These are phyloP conservation scores for Yarrowia galli DNA, from an alignment of 1,139 yeast species.

Conservation along the genomic window DNA sequence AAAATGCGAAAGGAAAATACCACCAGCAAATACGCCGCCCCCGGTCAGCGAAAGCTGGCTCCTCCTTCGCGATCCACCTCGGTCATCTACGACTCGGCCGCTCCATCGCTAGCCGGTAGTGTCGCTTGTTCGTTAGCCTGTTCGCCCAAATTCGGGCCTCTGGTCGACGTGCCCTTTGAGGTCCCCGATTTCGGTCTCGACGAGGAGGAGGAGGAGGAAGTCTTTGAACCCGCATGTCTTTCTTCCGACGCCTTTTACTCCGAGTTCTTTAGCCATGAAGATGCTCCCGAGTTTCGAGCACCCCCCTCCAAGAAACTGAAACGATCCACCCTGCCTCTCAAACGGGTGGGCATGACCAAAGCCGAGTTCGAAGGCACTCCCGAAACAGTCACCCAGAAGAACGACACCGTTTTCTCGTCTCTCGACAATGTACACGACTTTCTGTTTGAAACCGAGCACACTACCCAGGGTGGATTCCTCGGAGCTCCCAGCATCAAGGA, in stretches of 20 bases:
- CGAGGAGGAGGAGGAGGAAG: constrained; percentile 19
- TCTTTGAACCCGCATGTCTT: constrained; percentile 15
- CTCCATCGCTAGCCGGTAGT: constrained; percentile 20
- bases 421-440: constrained; percentile 24
- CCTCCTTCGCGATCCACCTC: constrained; percentile 28
- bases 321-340: constrained; percentile 16
- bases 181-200: constrained; percentile 17
- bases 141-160: constrained; percentile 23
- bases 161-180: not conserved
- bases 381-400: constrained; percentile 6
- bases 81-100: constrained; percentile 24
- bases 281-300: not conserved
- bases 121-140: constrained; percentile 9
- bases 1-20: constrained; percentile 21
- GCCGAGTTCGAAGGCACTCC: constrained; percentile 14
- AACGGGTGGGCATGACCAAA: constrained; percentile 32
- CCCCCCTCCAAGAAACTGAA: constrained; percentile 4
- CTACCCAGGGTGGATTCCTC: not conserved
- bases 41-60: constrained; percentile 18
- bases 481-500: constrained; percentile 35
- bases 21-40: not conserved
- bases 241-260: constrained; percentile 26
- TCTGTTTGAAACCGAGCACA: constrained; percentile 7
- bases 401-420: constrained; percentile 31
- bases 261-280: constrained; percentile 6